These are phyloP conservation scores for Starmerella stigmatis DNA, from an alignment of 805 yeast species.

Conservation along the genomic window DNA sequence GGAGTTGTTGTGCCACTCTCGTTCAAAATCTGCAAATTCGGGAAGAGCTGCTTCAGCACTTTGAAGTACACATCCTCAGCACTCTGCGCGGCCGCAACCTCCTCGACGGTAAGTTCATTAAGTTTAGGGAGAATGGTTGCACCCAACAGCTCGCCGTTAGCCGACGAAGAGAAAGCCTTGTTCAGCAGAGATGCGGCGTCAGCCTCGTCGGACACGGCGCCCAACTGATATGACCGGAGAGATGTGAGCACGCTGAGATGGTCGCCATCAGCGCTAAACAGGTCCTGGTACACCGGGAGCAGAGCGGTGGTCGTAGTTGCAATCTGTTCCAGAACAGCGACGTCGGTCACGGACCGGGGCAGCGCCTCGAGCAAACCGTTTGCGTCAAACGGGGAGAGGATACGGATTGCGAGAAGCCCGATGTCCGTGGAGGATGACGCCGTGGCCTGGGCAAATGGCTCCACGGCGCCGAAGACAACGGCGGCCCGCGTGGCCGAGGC, in stretches of 20 bases:
- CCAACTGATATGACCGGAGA: conserved; percentile 49
- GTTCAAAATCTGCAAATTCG: conserved; percentile 51
- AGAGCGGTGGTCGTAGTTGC: conserved; percentile 37
- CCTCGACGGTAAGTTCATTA: conserved; percentile 32
- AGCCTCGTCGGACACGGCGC: conserved; percentile 35
- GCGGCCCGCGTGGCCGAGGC: conserved; percentile 41
- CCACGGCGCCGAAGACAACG: conserved; percentile 53
- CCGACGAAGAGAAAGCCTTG: conserved; percentile 3
- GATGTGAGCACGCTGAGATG: conserved; percentile 24
- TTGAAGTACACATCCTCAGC: conserved; percentile 70
- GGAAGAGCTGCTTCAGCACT: conserved; percentile 59
- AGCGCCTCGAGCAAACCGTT: conserved; percentile 40
- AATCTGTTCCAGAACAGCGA: conserved; percentile 62
- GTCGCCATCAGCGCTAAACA: conserved; percentile 44
- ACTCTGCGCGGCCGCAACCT: conserved; percentile 23
- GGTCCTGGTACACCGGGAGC: conserved; percentile 65
- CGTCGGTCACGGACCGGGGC: conserved; percentile 45
- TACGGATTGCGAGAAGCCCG: conserved; percentile 49
- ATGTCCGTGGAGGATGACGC: conserved; percentile 26
- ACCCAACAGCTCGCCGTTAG: conserved; percentile 15
- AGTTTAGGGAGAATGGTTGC: conserved; percentile 10
- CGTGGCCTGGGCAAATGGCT: conserved; percentile 32
- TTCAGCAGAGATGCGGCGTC: conserved; percentile 30
- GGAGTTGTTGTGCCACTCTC: conserved; percentile 48
- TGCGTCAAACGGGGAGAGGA: conserved; percentile 64